A percentile compares a stretch with the other conserved stretches of the same genome.
phyloP scores from a whole-genome alignment of 305 asterid genomes.

The Vinca major region DNA sequence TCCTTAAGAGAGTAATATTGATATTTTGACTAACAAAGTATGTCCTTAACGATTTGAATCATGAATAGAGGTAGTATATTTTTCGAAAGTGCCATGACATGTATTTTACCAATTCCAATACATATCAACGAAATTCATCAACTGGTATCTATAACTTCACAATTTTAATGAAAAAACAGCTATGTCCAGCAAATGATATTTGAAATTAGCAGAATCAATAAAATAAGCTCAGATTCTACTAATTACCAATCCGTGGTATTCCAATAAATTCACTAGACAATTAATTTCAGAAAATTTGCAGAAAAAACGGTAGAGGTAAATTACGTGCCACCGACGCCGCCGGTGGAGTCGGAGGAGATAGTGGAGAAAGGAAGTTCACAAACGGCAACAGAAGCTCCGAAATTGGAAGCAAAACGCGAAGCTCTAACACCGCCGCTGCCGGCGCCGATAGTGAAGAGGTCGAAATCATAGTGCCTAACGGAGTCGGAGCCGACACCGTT shows the following conservation, averaged over 20 bases:
- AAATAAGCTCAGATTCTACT: neutral
- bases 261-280: no score
- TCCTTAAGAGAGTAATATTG: no score
- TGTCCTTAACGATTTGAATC: no score
- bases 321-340: slow-evolving; percentile 97
- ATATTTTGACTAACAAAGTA: no score
- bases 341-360: slow-evolving; percentile 70
- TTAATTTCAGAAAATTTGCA: neutral
- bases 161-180: neutral
- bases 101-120: neutral
- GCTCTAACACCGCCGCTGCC: slow-evolving; percentile 98
- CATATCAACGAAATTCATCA: neutral
- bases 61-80: neutral
- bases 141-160: neutral
- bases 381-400: slow-evolving; percentile 80
- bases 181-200: neutral
- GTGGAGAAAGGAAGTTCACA: slow-evolving; percentile 90
- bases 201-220: neutral
- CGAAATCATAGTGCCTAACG: slow-evolving; percentile 54
- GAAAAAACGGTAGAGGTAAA: neutral
- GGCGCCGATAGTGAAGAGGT: slow-evolving; percentile 86
- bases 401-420: slow-evolving; percentile 78
- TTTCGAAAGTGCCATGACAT: neutral
- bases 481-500: slow-evolving; percentile 40
- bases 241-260: no score